Percentiles rank a stretch among this genome's conserved stretches.
Evolutionary conservation across 2,329 filamentous ascomycete genomes (phyloP).

Genomic region (Ophiobolus disseminans): DNA sequence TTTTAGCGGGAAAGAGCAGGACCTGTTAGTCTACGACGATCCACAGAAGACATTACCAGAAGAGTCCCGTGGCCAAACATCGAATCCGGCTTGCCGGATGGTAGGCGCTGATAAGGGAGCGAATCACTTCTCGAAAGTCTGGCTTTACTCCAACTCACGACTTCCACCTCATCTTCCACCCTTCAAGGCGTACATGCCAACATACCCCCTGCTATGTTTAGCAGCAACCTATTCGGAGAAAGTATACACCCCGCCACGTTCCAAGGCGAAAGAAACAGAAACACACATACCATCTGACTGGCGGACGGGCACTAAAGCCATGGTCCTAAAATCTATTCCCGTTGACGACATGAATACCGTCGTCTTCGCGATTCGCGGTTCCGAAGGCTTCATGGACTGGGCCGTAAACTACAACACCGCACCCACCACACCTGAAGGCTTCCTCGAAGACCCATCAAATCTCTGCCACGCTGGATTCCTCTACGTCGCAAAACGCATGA

Average conservation of each 20-base stretch:
- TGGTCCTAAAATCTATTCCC: constrained; percentile 81
- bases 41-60: constrained; percentile 17
- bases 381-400: constrained; percentile 84
- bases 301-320: constrained; percentile 78
- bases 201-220: constrained; percentile 78
- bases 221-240: constrained; percentile 79
- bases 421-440: constrained; percentile 69
- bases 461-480: constrained; percentile 83
- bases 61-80: constrained; percentile 16
- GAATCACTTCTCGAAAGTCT: constrained; percentile 72
- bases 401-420: constrained; percentile 78
- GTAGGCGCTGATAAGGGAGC: constrained; percentile 30
- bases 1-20: constrained; percentile 60
- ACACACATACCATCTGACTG: constrained; percentile 75
- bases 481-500: constrained; percentile 76
- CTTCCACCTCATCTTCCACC: constrained; percentile 72
- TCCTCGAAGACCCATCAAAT: constrained; percentile 80
- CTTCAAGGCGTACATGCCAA: constrained; percentile 75
- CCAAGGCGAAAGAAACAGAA: constrained; percentile 67
- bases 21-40: constrained; percentile 50
- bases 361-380: constrained; percentile 84
- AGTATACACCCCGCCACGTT: constrained; percentile 67
- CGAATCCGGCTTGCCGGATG: constrained; percentile 22
- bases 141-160: constrained; percentile 78
- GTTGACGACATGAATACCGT: constrained; percentile 80